Percentiles rank a stretch among this genome's conserved stretches.
phyloP scores from a whole-genome alignment of 257 asterid genomes.

The Lycium ferocissimum region DNA sequence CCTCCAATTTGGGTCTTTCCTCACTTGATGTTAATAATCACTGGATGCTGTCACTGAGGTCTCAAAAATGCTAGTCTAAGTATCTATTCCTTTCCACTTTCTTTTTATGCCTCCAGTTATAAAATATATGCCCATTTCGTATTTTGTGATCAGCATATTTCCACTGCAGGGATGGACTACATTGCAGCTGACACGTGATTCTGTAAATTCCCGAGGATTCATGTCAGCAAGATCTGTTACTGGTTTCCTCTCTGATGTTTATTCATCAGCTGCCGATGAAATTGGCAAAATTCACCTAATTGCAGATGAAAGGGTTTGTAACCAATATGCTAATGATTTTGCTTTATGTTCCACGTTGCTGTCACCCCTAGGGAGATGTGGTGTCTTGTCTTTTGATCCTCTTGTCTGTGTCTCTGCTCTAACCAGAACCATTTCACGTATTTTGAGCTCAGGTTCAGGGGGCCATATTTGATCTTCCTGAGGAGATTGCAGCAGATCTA shows the following conservation, averaged over 20 bases:
- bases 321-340: constrained; percentile 1
- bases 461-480: constrained; percentile 96
- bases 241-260: constrained; percentile 87
- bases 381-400: not conserved
- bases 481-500: constrained; percentile 86
- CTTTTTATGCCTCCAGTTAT: not conserved
- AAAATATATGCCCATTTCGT: not conserved
- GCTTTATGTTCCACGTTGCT: constrained; percentile 15
- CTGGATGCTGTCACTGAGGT: not conserved
- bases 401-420: not conserved
- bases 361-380: not conserved
- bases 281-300: constrained; percentile 74
- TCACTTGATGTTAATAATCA: not conserved
- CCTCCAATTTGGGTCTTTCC: not conserved
- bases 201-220: constrained; percentile 64
- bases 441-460: constrained; percentile 68
- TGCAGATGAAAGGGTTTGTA: constrained; percentile 72
- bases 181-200: constrained; percentile 75
- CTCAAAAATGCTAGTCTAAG: constrained; percentile 22
- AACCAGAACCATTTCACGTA: constrained; percentile 27
- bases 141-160: constrained; percentile 28
- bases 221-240: constrained; percentile 85
- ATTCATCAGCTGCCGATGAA: constrained; percentile 92
- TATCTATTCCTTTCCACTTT: not conserved
- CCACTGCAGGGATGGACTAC: constrained; percentile 78